Base-by-base conservation (phyloP, 176 grass and related monocot species). In the Pontederia paniculata region DNA sequence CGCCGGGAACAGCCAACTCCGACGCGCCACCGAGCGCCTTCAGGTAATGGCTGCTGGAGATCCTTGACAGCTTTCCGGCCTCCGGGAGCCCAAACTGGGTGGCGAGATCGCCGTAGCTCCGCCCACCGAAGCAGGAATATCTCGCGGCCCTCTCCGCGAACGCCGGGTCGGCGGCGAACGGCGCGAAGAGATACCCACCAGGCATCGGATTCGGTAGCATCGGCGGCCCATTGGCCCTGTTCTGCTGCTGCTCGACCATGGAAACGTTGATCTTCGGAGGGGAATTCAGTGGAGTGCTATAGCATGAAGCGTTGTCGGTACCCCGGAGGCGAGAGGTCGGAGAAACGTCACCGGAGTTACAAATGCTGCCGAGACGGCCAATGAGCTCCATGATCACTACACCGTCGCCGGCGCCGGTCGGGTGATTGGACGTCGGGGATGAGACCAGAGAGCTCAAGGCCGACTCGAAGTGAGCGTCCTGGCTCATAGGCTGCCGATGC, bases 341-440 rank as follows among this genome's bases (percentile, higher is more conserved):
- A 9, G 57, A 72, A 37, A 61, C 52, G 17, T 72, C 69, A 18
- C 22, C 57, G 69, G 57, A 60, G 57, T 44, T 67, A 68, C 79
- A 88, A 72, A 88, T 88, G 84, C 75, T 70, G 43, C 73, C 84
- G 50, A 88, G 68, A 17, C 79, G 76, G 23, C 79, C 79, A 55
- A 88, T 83, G 55, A 88, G 76, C 69, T 88, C 84, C 17, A 76
- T 68, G 54, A 88, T 69, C 63, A 59, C 63, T n/a, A 54, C 51
- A 15, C 58, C 71, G 28, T 82, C 67, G 15, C 42, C 86, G 52
- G 67, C 71, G 8, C 72, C 66, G 0, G 78, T 72, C 8, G 78
- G 62, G 5, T 80, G 80, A 70, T 95, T 75, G 5, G 80, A 91
- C 58, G 83, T 72, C 16, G 93, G 76, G 9, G 93, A 90, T 19